These are phyloP conservation scores for Beta vulgaris DNA, from an alignment of 148 eudicot genomes.

Conservation along the genomic window DNA sequence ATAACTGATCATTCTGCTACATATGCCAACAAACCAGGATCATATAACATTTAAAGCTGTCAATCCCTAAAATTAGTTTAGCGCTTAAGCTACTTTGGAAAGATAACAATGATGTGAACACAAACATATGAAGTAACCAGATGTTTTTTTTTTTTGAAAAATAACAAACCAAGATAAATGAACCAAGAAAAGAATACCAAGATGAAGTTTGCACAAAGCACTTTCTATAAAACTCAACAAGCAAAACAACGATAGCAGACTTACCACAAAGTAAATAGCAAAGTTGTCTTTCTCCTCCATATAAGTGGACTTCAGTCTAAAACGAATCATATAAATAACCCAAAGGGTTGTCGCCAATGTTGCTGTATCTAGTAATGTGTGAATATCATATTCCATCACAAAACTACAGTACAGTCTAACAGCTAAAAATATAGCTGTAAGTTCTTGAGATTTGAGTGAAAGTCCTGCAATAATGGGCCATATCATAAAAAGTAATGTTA, in stretches of 20 bases:
- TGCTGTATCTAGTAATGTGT: conserved; percentile 45
- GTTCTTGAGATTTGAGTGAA: conserved; percentile 45
- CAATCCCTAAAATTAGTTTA: neutral
- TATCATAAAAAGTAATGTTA: neutral
- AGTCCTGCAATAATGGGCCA: conserved; percentile 28
- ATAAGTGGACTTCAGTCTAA: conserved; percentile 39
- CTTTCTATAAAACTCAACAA: neutral
- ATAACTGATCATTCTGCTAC: neutral
- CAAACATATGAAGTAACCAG: no score
- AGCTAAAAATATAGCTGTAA: conserved; percentile 47
- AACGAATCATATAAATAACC: conserved; percentile 53
- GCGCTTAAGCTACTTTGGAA: no score
- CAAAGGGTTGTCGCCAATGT: conserved; percentile 42
- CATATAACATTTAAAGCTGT: neutral
- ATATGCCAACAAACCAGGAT: neutral
- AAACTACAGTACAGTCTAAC: conserved; percentile 45
- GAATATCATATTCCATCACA: conserved; percentile 53
- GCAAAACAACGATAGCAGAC: neutral
- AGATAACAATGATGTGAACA: no score
- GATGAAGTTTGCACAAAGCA: neutral
- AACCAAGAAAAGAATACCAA: no score
- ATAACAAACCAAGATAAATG: no score
- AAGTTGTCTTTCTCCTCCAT: conserved; percentile 52
- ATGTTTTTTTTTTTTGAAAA: no score
- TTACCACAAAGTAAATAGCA: conserved; percentile 42